Base-by-base conservation (phyloP, 805 yeast species). In the Kodamaea jinghongensis region DNA sequence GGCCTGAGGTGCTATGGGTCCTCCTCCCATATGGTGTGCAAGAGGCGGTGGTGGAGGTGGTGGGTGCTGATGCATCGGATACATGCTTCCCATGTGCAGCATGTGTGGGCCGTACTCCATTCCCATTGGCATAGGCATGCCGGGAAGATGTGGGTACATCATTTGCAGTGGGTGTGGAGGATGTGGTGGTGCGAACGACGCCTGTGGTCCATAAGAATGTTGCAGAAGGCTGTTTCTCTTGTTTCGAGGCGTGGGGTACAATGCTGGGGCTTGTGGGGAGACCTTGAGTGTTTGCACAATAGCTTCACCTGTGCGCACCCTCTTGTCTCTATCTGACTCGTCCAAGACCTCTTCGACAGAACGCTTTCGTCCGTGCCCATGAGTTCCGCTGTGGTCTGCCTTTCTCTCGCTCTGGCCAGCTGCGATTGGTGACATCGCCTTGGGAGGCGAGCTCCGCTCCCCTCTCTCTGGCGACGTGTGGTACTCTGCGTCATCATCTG, bases 251-350 rank as follows among this genome's bases (percentile, higher is more conserved):
- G 13, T 12, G 4, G 34, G 35, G 26, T 36, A 17, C 33, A 45
- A 10, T 16, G 46, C 10, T 22, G 28, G 26, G 25, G 49, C 26
- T 32, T 32, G 23, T 28, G 40, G 29, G 35, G 49, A 29, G 35
- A 43, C 9, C 17, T 41, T 23, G 15, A 25, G 29, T 11, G 31
- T 34, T 15, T 25, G 31, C 4, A 25, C 29, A 27, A 39, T 14
- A 25, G 41, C 22, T 35, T 28, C 43, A 11, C 35, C 28, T 17
- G 39, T 12, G 17, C 41, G n/a, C n/a, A 12, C 23, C 17, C 38
- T 4, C 35, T 23, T 31, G 27, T 20, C 23, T 8, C 8, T 20
- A 34, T 13, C 31, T 14, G 17, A 14, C 32, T 33, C 25, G 17
- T 15, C n/a, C n/a, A n/a, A n/a, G 9, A 10, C 20, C 15, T 12